Evolutionary conservation across 1,284 basidiomycete genomes (phyloP).

Genomic region (Ceratobasidium papillatum): DNA sequence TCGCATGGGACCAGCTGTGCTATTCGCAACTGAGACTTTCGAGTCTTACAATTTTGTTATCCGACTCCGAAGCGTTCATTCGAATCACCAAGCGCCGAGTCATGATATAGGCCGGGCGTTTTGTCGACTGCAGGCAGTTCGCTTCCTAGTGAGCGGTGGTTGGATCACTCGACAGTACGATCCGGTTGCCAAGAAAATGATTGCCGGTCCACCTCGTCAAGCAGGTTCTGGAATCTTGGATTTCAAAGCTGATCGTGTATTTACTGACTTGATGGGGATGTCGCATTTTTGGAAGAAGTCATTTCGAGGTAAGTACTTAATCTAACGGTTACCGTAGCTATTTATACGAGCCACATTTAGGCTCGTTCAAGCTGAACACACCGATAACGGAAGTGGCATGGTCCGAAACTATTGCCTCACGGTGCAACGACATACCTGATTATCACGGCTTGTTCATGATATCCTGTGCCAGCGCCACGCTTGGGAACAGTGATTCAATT

Average conservation of each 20-base stretch:
- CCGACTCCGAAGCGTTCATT: constrained; percentile 54
- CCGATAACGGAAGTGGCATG: background rate
- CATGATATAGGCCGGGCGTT: constrained; percentile 53
- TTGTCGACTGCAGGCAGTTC: background rate
- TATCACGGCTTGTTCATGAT: background rate
- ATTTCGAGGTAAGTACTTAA: background rate
- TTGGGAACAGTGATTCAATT: background rate
- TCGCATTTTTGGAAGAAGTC: background rate
- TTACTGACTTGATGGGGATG: background rate
- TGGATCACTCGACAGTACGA: background rate
- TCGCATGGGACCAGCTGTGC: constrained; percentile 54
- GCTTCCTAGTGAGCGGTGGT: background rate
- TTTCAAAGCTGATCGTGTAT: background rate
- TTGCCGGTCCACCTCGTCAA: background rate
- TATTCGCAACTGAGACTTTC: constrained; percentile 58
- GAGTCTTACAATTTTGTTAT: constrained; percentile 61
- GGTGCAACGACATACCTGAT: background rate
- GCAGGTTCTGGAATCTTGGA: background rate
- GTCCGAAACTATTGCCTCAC: background rate
- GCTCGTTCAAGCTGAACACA: background rate
- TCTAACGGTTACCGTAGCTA: background rate
- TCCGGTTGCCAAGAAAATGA: background rate
- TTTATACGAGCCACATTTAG: background rate
- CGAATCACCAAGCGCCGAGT: constrained; percentile 57
- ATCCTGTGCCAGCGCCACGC: background rate